phyloP scores from a whole-genome alignment of 306 rosid species.

The Quercus parvula region DNA sequence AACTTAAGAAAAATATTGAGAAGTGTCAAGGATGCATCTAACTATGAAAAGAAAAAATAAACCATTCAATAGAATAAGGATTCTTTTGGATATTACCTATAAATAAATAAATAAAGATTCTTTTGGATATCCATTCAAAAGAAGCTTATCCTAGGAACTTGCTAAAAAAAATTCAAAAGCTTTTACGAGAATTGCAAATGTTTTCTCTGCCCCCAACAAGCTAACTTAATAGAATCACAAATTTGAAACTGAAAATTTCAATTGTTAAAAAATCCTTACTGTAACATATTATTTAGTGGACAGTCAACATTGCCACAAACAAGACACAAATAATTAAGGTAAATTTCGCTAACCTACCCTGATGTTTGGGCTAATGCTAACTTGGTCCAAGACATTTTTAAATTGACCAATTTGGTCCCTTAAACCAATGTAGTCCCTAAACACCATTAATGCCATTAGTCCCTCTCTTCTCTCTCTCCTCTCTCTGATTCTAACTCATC shows the following conservation, averaged over 20 bases:
- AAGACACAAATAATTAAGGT: not conserved
- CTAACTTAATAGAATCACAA: not conserved
- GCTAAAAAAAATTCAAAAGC: not conserved
- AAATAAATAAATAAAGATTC: not conserved
- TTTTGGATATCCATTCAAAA: not conserved
- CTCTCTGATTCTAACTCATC: too few relatives aligned
- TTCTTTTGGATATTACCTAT: not conserved
- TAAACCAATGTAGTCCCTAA: too few relatives aligned
- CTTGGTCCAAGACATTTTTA: too few relatives aligned
- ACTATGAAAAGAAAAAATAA: too few relatives aligned
- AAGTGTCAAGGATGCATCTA: not conserved
- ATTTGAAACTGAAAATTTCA: not conserved
- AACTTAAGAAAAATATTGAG: not conserved
- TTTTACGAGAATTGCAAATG: not conserved
- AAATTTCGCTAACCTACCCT: too few relatives aligned
- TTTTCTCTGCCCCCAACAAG: not conserved
- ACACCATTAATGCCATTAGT: too few relatives aligned
- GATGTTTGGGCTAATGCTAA: too few relatives aligned
- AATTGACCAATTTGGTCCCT: too few relatives aligned
- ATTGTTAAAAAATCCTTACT: not conserved
- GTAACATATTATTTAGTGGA: not conserved
- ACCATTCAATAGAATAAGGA: not conserved
- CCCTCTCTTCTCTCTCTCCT: too few relatives aligned
- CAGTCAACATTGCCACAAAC: conserved; percentile 7
- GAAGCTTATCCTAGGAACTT: not conserved